These are phyloP conservation scores for Rhizophlyctis rosea DNA, from an alignment of 192 early-diverging fungal genomes.

Conservation along the genomic window DNA sequence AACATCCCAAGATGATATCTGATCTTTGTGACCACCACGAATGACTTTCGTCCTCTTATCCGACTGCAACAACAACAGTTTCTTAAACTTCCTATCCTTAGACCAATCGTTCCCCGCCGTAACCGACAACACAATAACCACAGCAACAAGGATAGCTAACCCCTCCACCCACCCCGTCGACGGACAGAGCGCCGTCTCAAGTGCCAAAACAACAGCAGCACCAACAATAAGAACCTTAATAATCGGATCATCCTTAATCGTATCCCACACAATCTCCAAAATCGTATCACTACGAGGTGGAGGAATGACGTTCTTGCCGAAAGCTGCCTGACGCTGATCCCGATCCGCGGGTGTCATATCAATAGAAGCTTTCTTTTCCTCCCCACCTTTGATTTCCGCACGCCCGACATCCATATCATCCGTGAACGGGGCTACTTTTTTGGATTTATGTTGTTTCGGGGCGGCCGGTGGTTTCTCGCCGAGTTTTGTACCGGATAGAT, in stretches of 20 bases:
- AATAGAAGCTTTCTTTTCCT: slow-evolving; percentile 5
- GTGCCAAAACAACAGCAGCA: slow-evolving; percentile 46
- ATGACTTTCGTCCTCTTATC: slow-evolving; percentile 57
- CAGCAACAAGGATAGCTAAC: slow-evolving; percentile 54
- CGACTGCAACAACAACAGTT: slow-evolving; percentile 51
- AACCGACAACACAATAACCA: slow-evolving; percentile 53
- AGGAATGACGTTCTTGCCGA: slow-evolving; percentile 53
- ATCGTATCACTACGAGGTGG: slow-evolving; percentile 54
- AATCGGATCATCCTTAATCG: slow-evolving; percentile 59
- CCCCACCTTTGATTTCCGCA: not conserved
- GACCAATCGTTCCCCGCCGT: slow-evolving; percentile 60
- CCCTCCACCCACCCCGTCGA: slow-evolving; percentile 53
- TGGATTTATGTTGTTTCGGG: not conserved
- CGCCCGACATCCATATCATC: not conserved
- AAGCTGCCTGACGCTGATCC: slow-evolving; percentile 31
- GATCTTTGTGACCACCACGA: slow-evolving; percentile 47
- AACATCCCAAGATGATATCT: slow-evolving; percentile 55
- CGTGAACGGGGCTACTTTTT: slow-evolving; percentile 13
- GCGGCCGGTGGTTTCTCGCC: not conserved
- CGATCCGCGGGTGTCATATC: slow-evolving; percentile 41
- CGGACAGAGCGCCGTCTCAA: slow-evolving; percentile 54
- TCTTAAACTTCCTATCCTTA: slow-evolving; percentile 62
- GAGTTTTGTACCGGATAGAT: not conserved
- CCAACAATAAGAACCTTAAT: slow-evolving; percentile 56
- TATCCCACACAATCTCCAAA: slow-evolving; percentile 50